Evolutionary conservation across 805 yeast genomes (phyloP), one percentile per base, ranked within the genome.

Genomic region (Yarrowia sp.): DNA sequence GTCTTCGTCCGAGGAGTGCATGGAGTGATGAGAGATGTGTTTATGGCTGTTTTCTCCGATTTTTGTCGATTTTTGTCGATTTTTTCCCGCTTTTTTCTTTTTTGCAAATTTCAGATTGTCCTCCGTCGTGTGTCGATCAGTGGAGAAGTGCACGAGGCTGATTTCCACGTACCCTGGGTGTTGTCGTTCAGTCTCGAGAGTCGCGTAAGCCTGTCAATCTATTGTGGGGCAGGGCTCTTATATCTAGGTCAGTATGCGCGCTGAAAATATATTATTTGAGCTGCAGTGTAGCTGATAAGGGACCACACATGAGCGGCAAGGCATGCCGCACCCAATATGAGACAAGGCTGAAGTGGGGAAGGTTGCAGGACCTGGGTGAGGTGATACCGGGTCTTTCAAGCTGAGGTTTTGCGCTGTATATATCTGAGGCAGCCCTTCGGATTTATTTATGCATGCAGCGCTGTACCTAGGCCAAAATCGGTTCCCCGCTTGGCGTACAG

Each of bases 291-390:
- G 36, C 47, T 55, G 61, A 55, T 55, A 55, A 55, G 61, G 46
- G n/a, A 38, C 61, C 61, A 55, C 46, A 55, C 61, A 55, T 39
- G 46, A 39, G 61, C 44, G 61, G 61, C 61, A 55, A 34, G 61
- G 43, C 14, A 7, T 38, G 43, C 33, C 43, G 40, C 43, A 38
- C 58, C 34, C 36, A 55, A 55, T 24, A 24, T 39, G 46, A 55
- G 46, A 55, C 61, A 55, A 55, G 44, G 46, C 61, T 55, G 38
- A 24, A 40, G 61, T 55, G 61, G 61, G 61, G 61, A 39, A 55
- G 61, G 38, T 24, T 55, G 61, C 61, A 55, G 58, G 30, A 50
- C 15, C 36, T 17, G 46, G 19, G 24, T 42, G 46, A 40, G 44
- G 19, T n/a, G 12, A 46, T 14, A 46, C 55, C 17, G 40, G 7